Evolutionary conservation across 1,284 basidiomycete genomes (phyloP).

Genomic region (Vanrija sp.): DNA sequence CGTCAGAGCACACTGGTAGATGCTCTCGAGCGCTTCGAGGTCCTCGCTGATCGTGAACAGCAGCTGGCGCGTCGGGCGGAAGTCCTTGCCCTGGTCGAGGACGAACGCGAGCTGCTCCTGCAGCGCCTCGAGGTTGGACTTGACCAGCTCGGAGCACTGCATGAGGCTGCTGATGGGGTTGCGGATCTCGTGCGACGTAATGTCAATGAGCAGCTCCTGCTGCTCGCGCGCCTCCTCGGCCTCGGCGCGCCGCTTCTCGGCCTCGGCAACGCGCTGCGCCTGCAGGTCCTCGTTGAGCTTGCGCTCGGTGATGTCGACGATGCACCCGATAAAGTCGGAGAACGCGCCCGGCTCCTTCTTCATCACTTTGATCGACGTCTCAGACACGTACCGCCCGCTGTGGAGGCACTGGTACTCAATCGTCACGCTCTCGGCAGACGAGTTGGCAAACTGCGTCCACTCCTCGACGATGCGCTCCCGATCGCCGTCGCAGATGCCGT

Average conservation of each 20-base stretch:
- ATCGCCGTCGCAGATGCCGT: slow-evolving; percentile 16
- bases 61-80: slow-evolving; percentile 38
- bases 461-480: slow-evolving; percentile 11
- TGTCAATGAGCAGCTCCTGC: slow-evolving; percentile 45
- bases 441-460: slow-evolving; percentile 13
- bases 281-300: slow-evolving; percentile 40
- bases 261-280: slow-evolving; percentile 31
- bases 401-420: slow-evolving; percentile 15
- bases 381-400: slow-evolving; percentile 6
- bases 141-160: slow-evolving; percentile 41
- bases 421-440: background rate
- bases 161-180: slow-evolving; percentile 12
- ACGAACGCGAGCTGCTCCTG: slow-evolving; percentile 32
- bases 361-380: slow-evolving; percentile 15
- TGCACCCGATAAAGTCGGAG: slow-evolving; percentile 20
- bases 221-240: slow-evolving; percentile 42
- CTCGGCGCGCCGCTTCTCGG: slow-evolving; percentile 34
- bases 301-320: slow-evolving; percentile 39
- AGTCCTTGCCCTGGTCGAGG: slow-evolving; percentile 18
- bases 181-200: slow-evolving; percentile 46
- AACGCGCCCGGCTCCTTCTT: slow-evolving; percentile 1
- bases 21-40: slow-evolving; percentile 43
- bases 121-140: slow-evolving; percentile 34
- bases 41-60: slow-evolving; percentile 47
- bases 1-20: slow-evolving; percentile 46